Base-by-base conservation (phyloP, 176 grass and related monocot genomes). In the Oropetium thomaeum region DNA sequence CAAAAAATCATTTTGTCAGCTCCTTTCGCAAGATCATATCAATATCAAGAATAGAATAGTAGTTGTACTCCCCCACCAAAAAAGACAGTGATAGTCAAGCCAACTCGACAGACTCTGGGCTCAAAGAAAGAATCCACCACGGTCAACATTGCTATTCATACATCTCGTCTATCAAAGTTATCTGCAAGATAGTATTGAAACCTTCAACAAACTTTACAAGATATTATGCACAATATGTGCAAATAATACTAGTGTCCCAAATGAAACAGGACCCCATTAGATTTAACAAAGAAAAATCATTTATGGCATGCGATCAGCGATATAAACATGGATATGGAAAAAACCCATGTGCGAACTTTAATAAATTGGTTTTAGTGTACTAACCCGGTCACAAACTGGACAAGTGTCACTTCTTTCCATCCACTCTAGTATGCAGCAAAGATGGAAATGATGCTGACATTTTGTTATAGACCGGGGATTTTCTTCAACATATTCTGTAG, bases 341-440 rank as follows among this genome's bases (percentile, higher is more conserved):
- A 4, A 28, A 2, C 54, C 27, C 25, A 55, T 47, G 6, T 44
- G 2, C 33, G 49, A 11, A 11, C 37, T 5, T 15, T 67, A 57
- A 58, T 17, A 47, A 45, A 67, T 5, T 58, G 17, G 19, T 4
- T 34, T 43, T 57, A 28, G 20, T 23, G 49, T 17, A 47, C 80
- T 58, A 76, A 96, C 92, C 92, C 91, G 77, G 57, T 89, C 77
- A 73, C 88, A 91, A 44, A 96, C 63, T 26, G 92, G 88, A 53
- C 89, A 96, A 6, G 89, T 89, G 20, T 85, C 83, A 53, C 92
- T 89, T 37, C 92, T 66, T 62, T 96, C 89, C 92, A 96, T 89
- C 92, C 92, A 96, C 57, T 91, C 89, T 32, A 87, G 88, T 44
- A 94, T 86, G 75, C 88, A 88, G 65, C 70, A 84, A 11, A 90